A percentile compares a stretch with the other conserved stretches of the same genome.
These are phyloP conservation scores for Trypanosoma cruzi DNA, from an alignment of 208 protist species.

Conservation along the genomic window DNA sequence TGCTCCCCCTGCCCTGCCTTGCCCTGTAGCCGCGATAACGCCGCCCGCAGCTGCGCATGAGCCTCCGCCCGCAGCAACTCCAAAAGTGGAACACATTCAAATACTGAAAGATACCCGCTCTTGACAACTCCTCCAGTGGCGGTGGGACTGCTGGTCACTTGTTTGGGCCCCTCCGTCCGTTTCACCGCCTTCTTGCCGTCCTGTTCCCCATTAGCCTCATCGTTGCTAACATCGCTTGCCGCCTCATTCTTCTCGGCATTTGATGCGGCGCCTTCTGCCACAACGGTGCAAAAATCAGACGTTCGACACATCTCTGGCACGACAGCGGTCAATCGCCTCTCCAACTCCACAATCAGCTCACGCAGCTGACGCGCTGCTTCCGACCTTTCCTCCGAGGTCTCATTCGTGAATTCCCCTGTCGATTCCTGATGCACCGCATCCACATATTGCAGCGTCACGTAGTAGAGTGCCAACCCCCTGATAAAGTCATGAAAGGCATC, in stretches of 20 bases:
- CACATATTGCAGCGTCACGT: conserved; percentile 24
- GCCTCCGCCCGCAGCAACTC: conserved; percentile 29
- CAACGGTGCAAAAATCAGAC: background rate
- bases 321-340: background rate
- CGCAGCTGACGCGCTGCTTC: background rate
- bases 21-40: conserved; percentile 5
- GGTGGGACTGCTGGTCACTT: background rate
- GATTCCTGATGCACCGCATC: background rate
- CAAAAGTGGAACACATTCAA: conserved; percentile 23
- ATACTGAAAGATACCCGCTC: conserved; percentile 21
- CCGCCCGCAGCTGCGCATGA: conserved; percentile 7
- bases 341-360: conserved; percentile 22
- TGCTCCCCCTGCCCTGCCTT: conserved; percentile 1
- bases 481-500: background rate
- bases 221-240: background rate
- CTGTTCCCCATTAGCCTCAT: background rate
- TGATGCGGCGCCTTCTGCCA: background rate
- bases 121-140: background rate
- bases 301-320: conserved; percentile 10
- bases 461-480: conserved; percentile 7
- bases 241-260: background rate
- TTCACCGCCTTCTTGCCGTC: background rate
- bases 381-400: background rate
- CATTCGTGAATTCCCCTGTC: background rate
- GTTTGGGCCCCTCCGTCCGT: background rate